Evolutionary conservation across 306 rosid genomes (phyloP), one percentile per base, ranked within the genome.

Genomic region (Vachellia collinsii): DNA sequence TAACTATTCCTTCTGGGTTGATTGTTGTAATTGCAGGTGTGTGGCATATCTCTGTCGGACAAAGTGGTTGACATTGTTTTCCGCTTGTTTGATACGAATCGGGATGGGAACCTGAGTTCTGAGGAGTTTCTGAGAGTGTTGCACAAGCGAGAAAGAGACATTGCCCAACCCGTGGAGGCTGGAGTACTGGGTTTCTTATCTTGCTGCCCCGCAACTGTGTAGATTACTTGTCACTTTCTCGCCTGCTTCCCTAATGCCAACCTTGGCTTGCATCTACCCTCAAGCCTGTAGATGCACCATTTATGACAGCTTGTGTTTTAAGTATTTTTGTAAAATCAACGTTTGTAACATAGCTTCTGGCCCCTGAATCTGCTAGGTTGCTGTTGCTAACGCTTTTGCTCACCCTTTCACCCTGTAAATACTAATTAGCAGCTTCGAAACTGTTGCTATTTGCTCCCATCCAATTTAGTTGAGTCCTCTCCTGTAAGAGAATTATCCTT

Each of bases 41-140:
- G 99, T 0, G 90, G 90, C 79, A 17, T 89, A 10, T 58, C 88
- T 84, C 90, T 95, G 62, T 84, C 91, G 1, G 88, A 87, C 81
- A 80, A 78, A 19, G 91, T 93, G 81, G 85, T 93, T 37, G 89
- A 90, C 42, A 88, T 95, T 64, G 87, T 95, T 62, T 95, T 90
- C 77, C 91, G 88, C 77, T 76, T 93, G 82, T 95, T 95, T 20
- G 99, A 95, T 80, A 44, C 88, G 7, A 95, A 95, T 61, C 34
- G 68, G 43, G 99, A 93, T 66, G 97, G 96, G 67, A 78, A 65
- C 71, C 80, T 91, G 78, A 89, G 92, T 88, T 51, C 80, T 0
- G 88, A 89, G 13, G 99, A 95, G 85, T 90, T 95, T 66, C 56
- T 90, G 9, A 82, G 86, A 75, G 94, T 93, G 34, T 75, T 93